Evolutionary conservation across 2,329 filamentous ascomycete species (phyloP).

Genomic region (Emydomyces testavorans): DNA sequence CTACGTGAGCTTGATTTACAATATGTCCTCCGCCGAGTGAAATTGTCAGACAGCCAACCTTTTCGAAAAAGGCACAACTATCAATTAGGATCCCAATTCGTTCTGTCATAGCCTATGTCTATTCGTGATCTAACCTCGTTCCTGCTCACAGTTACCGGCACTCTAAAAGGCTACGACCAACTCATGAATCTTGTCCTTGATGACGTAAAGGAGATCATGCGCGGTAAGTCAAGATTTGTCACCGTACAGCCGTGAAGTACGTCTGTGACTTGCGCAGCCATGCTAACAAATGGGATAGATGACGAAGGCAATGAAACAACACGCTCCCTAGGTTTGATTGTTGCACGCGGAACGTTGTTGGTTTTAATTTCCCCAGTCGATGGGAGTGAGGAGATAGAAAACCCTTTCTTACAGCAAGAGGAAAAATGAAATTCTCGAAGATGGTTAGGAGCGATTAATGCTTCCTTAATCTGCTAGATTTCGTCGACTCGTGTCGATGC

Average conservation of each 20-base stretch:
- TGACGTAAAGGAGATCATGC: constrained; percentile 79
- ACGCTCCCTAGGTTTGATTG: constrained; percentile 71
- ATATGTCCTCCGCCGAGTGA: too few species aligned
- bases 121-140: background rate
- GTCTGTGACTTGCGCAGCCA: background rate
- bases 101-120: background rate
- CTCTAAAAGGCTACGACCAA: constrained; percentile 88
- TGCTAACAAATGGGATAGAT: constrained; percentile 44
- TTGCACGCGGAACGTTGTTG: constrained; percentile 81
- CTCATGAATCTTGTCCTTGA: constrained; percentile 97
- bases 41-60: background rate
- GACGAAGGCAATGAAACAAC: constrained; percentile 82
- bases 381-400: constrained; percentile 89
- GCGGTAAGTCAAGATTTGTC: constrained; percentile 49
- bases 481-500: background rate
- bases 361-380: constrained; percentile 88
- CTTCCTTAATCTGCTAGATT: background rate
- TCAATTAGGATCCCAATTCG: background rate
- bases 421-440: constrained; percentile 33
- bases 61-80: background rate
- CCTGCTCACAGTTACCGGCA: constrained; percentile 59
- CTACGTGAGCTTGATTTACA: too few species aligned
- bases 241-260: background rate
- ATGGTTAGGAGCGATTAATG: background rate
- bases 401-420: constrained; percentile 72